phyloP scores from a whole-genome alignment of 2,329 filamentous ascomycete species.

The Colletotrichum australisinense region DNA sequence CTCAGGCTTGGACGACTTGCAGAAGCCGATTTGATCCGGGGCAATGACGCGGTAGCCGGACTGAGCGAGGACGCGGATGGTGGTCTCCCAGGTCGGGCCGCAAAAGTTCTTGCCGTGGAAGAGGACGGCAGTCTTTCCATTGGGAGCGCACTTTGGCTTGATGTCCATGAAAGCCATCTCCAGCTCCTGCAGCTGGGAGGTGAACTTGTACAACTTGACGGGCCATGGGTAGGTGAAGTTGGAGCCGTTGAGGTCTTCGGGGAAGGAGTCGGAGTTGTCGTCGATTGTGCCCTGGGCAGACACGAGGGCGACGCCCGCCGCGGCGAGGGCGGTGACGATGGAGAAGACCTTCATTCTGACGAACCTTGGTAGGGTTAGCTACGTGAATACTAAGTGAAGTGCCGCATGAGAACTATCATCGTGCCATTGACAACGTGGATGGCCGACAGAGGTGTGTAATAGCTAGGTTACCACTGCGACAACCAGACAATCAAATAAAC shows the following conservation, averaged over 20 bases:
- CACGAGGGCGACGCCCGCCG: slow-evolving; percentile 35
- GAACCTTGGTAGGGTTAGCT: slow-evolving; percentile 1
- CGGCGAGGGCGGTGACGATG: slow-evolving; percentile 29
- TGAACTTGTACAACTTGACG: slow-evolving; percentile 59
- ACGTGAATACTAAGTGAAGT: not conserved
- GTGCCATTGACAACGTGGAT: not conserved
- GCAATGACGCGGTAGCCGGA: slow-evolving; percentile 63
- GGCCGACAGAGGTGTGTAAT: not conserved
- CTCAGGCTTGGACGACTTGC: slow-evolving; percentile 64
- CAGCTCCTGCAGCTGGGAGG: slow-evolving; percentile 58
- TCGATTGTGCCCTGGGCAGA: slow-evolving; percentile 43
- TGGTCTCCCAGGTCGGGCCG: slow-evolving; percentile 62
- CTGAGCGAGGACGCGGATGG: slow-evolving; percentile 53
- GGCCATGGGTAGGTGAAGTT: slow-evolving; percentile 66
- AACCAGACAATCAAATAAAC: not conserved
- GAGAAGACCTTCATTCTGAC: slow-evolving; percentile 37
- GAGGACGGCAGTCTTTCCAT: slow-evolving; percentile 57
- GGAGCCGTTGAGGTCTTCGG: slow-evolving; percentile 58
- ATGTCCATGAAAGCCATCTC: slow-evolving; percentile 69
- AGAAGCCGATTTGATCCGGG: slow-evolving; percentile 67
- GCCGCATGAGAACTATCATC: not conserved
- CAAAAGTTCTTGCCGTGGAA: slow-evolving; percentile 70
- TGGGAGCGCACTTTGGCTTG: slow-evolving; percentile 46
- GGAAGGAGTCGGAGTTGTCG: slow-evolving; percentile 50
- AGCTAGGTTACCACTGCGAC: not conserved